Conservation (phyloP, 306 rosid species). For the Ormosia semicastrata region DNA sequence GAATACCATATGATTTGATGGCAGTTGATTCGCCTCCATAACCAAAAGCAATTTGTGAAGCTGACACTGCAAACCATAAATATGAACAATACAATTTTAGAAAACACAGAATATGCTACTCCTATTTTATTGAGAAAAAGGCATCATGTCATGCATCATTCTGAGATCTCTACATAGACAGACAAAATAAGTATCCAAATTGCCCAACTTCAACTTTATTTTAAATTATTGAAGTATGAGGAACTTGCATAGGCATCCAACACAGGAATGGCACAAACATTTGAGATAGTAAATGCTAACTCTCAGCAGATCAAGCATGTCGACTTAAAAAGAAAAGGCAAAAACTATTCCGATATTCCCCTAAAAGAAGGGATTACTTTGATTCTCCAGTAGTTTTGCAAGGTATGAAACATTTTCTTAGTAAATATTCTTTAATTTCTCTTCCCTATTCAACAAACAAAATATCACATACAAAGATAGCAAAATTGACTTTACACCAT, state of each 20-base stretch:
- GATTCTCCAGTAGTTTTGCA: background rate
- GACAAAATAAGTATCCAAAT: background rate
- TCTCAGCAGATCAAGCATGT: background rate
- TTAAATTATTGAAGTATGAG: background rate
- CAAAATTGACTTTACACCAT: background rate
- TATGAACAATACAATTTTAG: slow-evolving; percentile 3
- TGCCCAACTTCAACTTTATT: background rate
- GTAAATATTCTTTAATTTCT: background rate
- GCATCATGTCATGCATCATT: background rate
- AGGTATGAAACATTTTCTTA: background rate
- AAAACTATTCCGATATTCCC: background rate
- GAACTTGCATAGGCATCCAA: slow-evolving; percentile 2
- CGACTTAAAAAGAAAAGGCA: background rate
- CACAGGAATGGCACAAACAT: background rate
- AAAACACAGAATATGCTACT: background rate
- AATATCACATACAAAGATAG: background rate
- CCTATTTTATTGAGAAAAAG: background rate
- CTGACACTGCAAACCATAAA: slow-evolving; percentile 50
- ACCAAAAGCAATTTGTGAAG: slow-evolving; percentile 76
- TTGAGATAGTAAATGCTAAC: background rate
- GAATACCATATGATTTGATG: slow-evolving; percentile 46
- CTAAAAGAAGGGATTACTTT: background rate
- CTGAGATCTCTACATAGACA: background rate
- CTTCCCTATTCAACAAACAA: background rate
- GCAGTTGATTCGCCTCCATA: slow-evolving; percentile 55